These are phyloP conservation scores for Eucalyptus erythrocorys DNA, from an alignment of 345 rosid genomes.

Conservation along the genomic window DNA sequence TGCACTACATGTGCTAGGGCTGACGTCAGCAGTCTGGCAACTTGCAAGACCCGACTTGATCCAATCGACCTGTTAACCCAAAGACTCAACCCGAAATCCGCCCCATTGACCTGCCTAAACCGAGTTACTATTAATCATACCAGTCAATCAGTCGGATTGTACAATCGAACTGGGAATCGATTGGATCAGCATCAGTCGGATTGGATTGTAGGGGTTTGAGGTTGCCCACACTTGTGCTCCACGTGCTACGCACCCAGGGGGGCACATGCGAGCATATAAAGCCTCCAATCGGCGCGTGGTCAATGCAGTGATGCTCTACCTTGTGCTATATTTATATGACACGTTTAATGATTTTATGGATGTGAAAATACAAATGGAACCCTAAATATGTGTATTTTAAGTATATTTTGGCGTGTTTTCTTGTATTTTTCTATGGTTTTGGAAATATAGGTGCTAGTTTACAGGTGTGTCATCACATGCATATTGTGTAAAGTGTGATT, in stretches of 20 bases:
- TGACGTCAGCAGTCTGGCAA: accelerated
- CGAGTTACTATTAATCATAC: accelerated
- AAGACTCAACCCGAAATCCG: accelerated
- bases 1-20: too few relatives aligned
- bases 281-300: accelerated
- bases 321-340: too few relatives aligned
- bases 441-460: accelerated
- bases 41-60: accelerated
- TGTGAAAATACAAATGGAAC: too few relatives aligned
- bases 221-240: accelerated
- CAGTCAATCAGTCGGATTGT: accelerated
- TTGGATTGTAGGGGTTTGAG: accelerated
- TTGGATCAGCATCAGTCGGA: accelerated
- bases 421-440: too few relatives aligned
- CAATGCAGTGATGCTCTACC: too few relatives aligned
- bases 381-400: too few relatives aligned
- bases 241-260: accelerated
- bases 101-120: too few relatives aligned
- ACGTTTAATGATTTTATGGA: too few relatives aligned
- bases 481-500: too few relatives aligned
- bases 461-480: accelerated
- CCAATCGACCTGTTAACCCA: accelerated
- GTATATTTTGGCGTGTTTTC: too few relatives aligned
- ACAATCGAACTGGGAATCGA: too few relatives aligned
- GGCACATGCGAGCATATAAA: accelerated